Evolutionary conservation across 805 yeast genomes (phyloP).

Genomic region (Myxozyma lipomycoides): DNA sequence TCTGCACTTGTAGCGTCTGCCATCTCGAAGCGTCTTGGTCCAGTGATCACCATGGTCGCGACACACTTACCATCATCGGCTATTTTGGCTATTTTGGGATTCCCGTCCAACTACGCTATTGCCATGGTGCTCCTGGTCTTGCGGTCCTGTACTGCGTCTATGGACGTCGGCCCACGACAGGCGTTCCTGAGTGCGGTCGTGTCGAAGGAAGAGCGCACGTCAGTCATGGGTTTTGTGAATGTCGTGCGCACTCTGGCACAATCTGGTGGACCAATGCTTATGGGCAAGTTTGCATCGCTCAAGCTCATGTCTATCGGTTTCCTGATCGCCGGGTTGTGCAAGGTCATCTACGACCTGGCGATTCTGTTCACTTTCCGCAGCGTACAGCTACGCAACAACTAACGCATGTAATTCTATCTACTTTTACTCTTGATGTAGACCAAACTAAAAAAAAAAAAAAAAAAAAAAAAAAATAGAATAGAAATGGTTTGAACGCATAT

Average conservation of each 20-base stretch:
- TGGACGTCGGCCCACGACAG: slow-evolving; percentile 93
- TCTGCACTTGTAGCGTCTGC: slow-evolving; percentile 75
- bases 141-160: slow-evolving; percentile 63
- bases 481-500: no score
- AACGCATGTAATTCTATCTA: no score
- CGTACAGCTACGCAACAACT: slow-evolving; percentile 10
- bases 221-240: slow-evolving; percentile 80
- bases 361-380: slow-evolving; percentile 20
- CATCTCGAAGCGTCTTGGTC: slow-evolving; percentile 65
- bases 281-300: slow-evolving; percentile 64
- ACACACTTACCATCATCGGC: slow-evolving; percentile 78
- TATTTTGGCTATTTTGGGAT: slow-evolving; percentile 54
- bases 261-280: slow-evolving; percentile 72
- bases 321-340: slow-evolving; percentile 37
- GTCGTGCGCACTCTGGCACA: slow-evolving; percentile 82
- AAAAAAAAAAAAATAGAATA: no score
- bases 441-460: no score
- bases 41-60: slow-evolving; percentile 66
- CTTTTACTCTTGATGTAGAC: no score
- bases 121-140: slow-evolving; percentile 53
- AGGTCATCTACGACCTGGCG: slow-evolving; percentile 38
- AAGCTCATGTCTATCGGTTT: slow-evolving; percentile 35
- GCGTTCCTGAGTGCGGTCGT: slow-evolving; percentile 68
- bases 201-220: slow-evolving; percentile 59
- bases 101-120: slow-evolving; percentile 39